Evolutionary conservation across 495 filamentous ascomycete genomes (phyloP), one percentile per base, ranked within the genome.

Genomic region (Xeromyces bisporus): DNA sequence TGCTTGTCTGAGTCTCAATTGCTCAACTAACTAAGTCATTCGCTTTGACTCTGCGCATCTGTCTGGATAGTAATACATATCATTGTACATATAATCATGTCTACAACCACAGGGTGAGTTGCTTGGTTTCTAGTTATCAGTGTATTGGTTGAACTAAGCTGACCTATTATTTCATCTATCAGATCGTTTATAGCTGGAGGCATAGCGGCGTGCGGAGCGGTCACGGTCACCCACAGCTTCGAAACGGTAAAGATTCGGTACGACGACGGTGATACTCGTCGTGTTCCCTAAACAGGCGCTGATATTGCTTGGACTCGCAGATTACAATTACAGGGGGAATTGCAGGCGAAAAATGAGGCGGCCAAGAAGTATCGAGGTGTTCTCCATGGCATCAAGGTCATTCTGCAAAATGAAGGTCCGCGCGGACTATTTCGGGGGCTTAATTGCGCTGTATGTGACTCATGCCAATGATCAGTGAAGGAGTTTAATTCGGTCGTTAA

Each of bases 221-320:
- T 99, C 31, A 96, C 89, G 3, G 87, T 91, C 28, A 99, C 89
- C 23, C 89, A 99, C 55, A 82, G 84, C 37, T 94, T 96, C 62
- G 89, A 99, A 58, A 96, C 89, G 5, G 84, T 96, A 35, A 99
- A 99, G 72, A 99, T 96, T 50, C 81, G 87, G 80, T 87, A 47
- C 32, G 59, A 32, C 7, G 13, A n/a, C n/a, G n/a, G n/a, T n/a
- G n/a, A n/a, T n/a, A n/a, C n/a, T n/a, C n/a, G n/a, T n/a, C n/a
- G n/a, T n/a, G n/a, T n/a, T n/a, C n/a, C n/a, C n/a, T n/a, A n/a
- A n/a, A n/a, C n/a, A n/a, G 23, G 14, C 25, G 24, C 20, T 32
- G 7, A 33, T 5, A 27, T 17, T 33, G 26, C 15, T 15, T 18
- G 12, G 4, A n/a, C 29, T 1, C 14, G 33, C 41, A 86, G 82